Conservation (phyloP, 495 filamentous ascomycete species). For the Penicillium nucicola region DNA sequence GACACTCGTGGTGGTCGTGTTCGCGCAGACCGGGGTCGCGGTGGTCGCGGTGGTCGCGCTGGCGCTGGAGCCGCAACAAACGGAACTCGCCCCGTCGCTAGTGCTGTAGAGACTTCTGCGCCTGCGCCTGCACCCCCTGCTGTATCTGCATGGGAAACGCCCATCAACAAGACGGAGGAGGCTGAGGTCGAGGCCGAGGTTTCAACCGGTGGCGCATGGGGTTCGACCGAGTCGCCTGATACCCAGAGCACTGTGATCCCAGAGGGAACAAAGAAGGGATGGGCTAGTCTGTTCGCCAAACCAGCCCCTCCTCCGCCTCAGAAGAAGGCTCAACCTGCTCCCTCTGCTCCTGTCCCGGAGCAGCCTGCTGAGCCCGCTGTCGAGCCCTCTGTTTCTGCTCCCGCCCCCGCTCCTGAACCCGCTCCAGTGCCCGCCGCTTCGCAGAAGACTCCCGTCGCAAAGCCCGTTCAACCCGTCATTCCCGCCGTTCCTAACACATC, state of each 20-base stretch:
- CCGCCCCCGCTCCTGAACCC: constrained; percentile 28
- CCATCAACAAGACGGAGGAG: constrained; percentile 17
- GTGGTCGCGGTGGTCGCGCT: constrained; percentile 67
- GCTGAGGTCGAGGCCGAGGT: constrained; percentile 29
- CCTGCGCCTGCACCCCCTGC: constrained; percentile 26
- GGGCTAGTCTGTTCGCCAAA: constrained; percentile 62
- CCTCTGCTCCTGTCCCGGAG: constrained; percentile 25
- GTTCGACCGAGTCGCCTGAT: constrained; percentile 24
- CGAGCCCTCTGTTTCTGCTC: constrained; percentile 19
- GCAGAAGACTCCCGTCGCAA: constrained; percentile 28
- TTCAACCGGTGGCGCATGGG: constrained; percentile 21
- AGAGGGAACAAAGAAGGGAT: constrained; percentile 55
- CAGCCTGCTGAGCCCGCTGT: constrained; percentile 28
- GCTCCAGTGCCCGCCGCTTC: constrained; percentile 25
- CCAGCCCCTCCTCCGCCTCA: constrained; percentile 39
- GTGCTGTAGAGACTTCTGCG: constrained; percentile 25
- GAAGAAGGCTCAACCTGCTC: constrained; percentile 28
- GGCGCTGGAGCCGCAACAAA: constrained; percentile 52
- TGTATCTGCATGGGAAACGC: constrained; percentile 43
- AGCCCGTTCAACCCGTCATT: constrained; percentile 23
- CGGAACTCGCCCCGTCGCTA: constrained; percentile 43
- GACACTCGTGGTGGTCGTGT: constrained; percentile 67
- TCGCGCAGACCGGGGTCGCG: constrained; percentile 73
- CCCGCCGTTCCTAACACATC: constrained; percentile 50
- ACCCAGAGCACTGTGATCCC: constrained; percentile 43